Evolutionary conservation across 306 rosid species (phyloP), one percentile per base, ranked within the genome.

Genomic region (Sesbania bispinosa): DNA sequence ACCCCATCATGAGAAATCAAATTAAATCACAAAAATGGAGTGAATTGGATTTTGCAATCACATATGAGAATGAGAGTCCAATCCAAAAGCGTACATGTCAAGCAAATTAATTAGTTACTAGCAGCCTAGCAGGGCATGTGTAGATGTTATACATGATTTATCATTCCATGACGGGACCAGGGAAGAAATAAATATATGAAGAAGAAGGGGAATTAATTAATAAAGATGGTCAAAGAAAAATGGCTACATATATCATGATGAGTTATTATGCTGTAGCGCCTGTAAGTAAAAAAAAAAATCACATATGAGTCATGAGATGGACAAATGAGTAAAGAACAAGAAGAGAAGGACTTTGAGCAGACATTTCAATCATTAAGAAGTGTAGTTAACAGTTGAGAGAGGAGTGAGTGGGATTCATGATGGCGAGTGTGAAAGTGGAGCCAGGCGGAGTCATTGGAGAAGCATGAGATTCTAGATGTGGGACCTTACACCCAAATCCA

Each of bases 341-440:
- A 32, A 14, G 1, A 27, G 45, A 9, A 13, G 36, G 66, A 66
- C 2, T 51, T 2, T n/a, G 61, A 48, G 50, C 16, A 19, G 45
- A 39, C 61, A 63, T 10, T 29, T 14, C 8, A 69, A 62, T 75
- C 2, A 83, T 69, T 52, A 55, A 66, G 62, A 1, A 5, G 68
- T 18, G 42, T 35, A 50, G 59, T 58, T 50, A 57, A 58, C 3
- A 58, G 81, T 66, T 43, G 83, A 46, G 42, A 23, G 32, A 10
- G 2, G 32, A 15, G 84, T 18, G 8, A 79, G 85, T 76, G 86
- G 86, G 68, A 64, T 2, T 69, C 69, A 85, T 85, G 86, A 85
- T 81, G 77, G 10, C 18, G 3, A 53, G 77, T 69, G 80, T 69
- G 84, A 76, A 7, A 20, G 80, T 72, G 80, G 85, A 46, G 77